A percentile compares a stretch with the other conserved stretches of the same genome.
These are phyloP conservation scores for Fusarium transvaalense DNA, from an alignment of 2,329 filamentous ascomycete species.

Conservation along the genomic window DNA sequence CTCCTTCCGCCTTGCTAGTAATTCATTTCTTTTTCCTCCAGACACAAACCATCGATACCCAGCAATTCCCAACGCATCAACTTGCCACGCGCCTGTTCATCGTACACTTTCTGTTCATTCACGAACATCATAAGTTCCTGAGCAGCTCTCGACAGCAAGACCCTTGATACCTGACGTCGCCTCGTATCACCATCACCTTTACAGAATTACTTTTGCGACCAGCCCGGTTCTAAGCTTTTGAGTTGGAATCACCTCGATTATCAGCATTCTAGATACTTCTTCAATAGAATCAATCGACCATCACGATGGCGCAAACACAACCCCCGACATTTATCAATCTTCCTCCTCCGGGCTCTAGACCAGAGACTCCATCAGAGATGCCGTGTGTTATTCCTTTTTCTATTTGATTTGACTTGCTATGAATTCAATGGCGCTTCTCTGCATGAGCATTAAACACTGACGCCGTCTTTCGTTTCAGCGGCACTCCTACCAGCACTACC, in stretches of 20 bases:
- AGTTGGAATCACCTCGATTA: neutral
- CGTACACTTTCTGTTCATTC: neutral
- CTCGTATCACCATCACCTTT: constrained; percentile 16
- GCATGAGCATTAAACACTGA: constrained; percentile 15
- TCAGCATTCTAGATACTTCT: neutral
- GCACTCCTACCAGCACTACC: constrained; percentile 91
- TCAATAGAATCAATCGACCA: constrained; percentile 9
- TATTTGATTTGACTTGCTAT: constrained; percentile 1
- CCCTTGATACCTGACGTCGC: constrained; percentile 17
- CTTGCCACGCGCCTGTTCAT: constrained; percentile 2
- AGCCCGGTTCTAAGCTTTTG: neutral
- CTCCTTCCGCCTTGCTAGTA: neutral
- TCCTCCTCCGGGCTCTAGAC: constrained; percentile 83
- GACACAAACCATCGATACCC: constrained; percentile 3
- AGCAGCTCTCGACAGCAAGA: constrained; percentile 27
- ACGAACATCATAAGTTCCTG: constrained; percentile 19
- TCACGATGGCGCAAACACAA: constrained; percentile 56
- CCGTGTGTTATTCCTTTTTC: constrained; percentile 72
- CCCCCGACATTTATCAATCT: constrained; percentile 83
- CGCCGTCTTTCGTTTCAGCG: constrained; percentile 63
- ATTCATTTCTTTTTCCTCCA: constrained; percentile 7
- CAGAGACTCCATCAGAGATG: constrained; percentile 88
- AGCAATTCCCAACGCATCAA: neutral
- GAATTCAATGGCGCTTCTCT: constrained; percentile 5
- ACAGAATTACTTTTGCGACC: neutral